A percentile compares a stretch with the other conserved stretches of the same genome.
phyloP scores from a whole-genome alignment of 192 early-diverging fungal genomes.

The Podila verticillata region DNA sequence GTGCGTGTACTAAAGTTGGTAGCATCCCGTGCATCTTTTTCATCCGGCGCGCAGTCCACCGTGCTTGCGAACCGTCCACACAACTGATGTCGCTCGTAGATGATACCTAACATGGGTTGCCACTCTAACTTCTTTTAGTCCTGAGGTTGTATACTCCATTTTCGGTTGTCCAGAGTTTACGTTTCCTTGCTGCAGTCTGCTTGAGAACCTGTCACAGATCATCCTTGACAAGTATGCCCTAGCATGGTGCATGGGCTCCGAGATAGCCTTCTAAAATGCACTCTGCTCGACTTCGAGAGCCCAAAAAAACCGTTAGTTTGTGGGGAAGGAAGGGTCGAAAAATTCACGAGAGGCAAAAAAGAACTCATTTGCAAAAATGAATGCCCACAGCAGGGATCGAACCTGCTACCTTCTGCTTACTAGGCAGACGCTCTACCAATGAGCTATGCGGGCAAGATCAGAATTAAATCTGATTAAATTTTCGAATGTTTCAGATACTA shows the following conservation, averaged over 20 bases:
- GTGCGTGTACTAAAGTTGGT: conserved; percentile 7
- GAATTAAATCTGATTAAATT: too few species aligned
- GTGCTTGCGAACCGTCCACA: neutral
- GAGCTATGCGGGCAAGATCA: conserved; percentile 9
- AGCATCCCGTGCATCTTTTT: conserved; percentile 18
- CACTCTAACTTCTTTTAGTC: neutral
- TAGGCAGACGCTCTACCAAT: conserved; percentile 42
- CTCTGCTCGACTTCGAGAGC: too few species aligned
- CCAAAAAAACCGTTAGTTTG: too few species aligned
- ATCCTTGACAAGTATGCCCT: too few species aligned
- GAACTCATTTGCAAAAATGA: neutral
- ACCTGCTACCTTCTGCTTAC: conserved; percentile 46
- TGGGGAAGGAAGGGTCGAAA: too few species aligned
- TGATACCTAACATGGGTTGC: neutral
- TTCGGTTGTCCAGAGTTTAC: neutral
- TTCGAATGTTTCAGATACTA: too few species aligned
- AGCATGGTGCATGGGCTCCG: too few species aligned
- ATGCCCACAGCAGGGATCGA: conserved; percentile 42
- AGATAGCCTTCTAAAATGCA: too few species aligned
- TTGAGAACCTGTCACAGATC: too few species aligned
- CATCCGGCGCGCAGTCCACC: conserved; percentile 1
- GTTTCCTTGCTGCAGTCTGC: too few species aligned
- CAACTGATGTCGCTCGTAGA: neutral
- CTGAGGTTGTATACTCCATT: neutral
- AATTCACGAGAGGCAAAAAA: too few species aligned